Conservation (phyloP, 345 rosid genomes). For the Hypericum perforatum region DNA sequence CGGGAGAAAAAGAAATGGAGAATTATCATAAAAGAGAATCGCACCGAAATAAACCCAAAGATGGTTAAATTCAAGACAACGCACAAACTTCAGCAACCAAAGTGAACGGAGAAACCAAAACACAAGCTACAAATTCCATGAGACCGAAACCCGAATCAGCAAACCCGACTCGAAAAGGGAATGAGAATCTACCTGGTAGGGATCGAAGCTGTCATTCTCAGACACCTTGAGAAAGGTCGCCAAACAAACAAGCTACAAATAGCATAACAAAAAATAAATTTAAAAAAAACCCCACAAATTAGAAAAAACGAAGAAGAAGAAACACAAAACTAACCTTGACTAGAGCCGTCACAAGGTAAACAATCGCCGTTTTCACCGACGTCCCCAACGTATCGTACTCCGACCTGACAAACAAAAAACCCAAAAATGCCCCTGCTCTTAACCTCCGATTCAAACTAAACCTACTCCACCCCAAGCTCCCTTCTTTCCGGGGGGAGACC, state of each 20-base stretch:
- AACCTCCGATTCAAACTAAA: background rate
- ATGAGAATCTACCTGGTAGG: slow-evolving; percentile 57
- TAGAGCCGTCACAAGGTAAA: slow-evolving; percentile 80
- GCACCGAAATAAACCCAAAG: too few species aligned
- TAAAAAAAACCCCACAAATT: background rate
- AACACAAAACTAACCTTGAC: slow-evolving; percentile 51
- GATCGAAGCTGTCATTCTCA: slow-evolving; percentile 79
- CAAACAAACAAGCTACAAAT: slow-evolving; percentile 71
- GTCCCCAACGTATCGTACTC: slow-evolving; percentile 96
- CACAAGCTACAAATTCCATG: too few species aligned
- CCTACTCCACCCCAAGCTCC: too few species aligned
- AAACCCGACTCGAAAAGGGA: background rate
- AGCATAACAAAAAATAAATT: background rate
- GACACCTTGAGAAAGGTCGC: slow-evolving; percentile 92
- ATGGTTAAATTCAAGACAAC: too few species aligned
- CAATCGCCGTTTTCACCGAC: slow-evolving; percentile 76
- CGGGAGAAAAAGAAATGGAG: too few species aligned
- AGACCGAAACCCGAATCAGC: too few species aligned
- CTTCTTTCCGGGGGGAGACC: too few species aligned
- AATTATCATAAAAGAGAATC: too few species aligned
- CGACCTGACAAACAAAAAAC: slow-evolving; percentile 36
- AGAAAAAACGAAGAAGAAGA: background rate
- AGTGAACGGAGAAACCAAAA: too few species aligned
- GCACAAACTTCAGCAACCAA: too few species aligned
- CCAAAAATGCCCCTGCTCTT: background rate